Evolutionary conservation across 2,329 filamentous ascomycete genomes (phyloP), one percentile per base, ranked within the genome.

Genomic region (Ophiostoma sp.): DNA sequence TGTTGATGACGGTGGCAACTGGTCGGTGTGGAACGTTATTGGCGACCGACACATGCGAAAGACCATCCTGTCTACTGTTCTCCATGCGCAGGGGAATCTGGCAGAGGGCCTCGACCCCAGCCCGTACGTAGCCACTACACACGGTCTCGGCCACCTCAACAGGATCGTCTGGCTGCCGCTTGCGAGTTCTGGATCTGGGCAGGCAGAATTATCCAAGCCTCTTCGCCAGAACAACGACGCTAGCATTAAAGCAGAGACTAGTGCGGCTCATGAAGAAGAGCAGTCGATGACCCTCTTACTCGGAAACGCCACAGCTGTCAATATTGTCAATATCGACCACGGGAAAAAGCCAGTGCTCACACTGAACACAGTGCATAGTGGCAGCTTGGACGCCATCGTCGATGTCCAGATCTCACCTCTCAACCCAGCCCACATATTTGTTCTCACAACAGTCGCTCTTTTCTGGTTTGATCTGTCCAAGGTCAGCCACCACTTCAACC

Each of bases 11-110:
- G 78, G 78, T 45, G 89, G 89, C 1, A 80, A 79, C 69, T 93
- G 90, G 90, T 87, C 80, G 60, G 76, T 92, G 4, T 92, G 88
- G 87, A 82, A 89, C 70, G 78, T 89, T 38, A 72, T 73, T 12
- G 79, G 78, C 67, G 79, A 69, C 44, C 74, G 70, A 74, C 75
- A 77, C 18, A 74, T 76, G 11, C 74, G 76, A 36, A 76, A 77
- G 27, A 78, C 75, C 42, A 76, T 73, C 8, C 72, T 78, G 74
- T 68, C 18, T 76, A 76, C 66, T 78, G 78, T 66, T 3, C 8
- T 67, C 1, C 11, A 42, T 12, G 64, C 66, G 0, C 55, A 36
- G 11, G 84, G 84, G 1, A 80, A 82, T 66, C 79, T 84, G 6
- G 11, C 69, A 16, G 60, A 69, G 41, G 52, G 3, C 8, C 67